Base-by-base conservation (phyloP, 176 grass and related monocot species). In the Zoysia pacifica region DNA sequence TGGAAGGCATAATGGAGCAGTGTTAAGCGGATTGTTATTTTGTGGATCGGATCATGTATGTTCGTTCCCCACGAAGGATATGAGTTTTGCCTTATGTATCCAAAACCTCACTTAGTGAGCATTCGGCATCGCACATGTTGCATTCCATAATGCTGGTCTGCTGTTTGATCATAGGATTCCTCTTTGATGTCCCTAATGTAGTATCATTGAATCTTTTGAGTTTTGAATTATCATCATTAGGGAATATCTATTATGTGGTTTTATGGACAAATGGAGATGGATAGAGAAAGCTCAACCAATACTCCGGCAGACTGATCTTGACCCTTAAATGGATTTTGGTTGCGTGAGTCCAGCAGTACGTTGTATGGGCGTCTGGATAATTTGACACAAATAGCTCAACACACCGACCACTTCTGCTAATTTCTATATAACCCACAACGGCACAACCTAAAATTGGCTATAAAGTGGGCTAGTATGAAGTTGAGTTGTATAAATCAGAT, bases 261-360 rank as follows among this genome's bases (percentile, higher is more conserved):
- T 64, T 38, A 43, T 67, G 55, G 44, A 72, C n/a, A 67, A 81
- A 59, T 75, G 47, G 5, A 56, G n/a, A 56, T 56, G 54, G 72
- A 77, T 71, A 73, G 43, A 81, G 77, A 84, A 81, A 76, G 61
- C 58, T 77, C 62, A 56, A 67, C 78, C 0, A 85, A 62, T 28
- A 52, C 60, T 37, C 28, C 64, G 64, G 18, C 48, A 50, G 63
- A 50, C 63, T 41, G 11, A 58, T 40, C 20, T 83, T 86, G 51
- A 35, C 16, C 3, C 45, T 67, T 81, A 71, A 12, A 41, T 47
- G 7, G 44, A 72, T 70, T 48, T 19, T 50, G 40, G 40, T 75
- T 58, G 54, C 70, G 53, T 12, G 55, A 48, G 73, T 76, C 46
- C 41, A 77, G 39, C 62, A 45, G 7, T 56, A 16, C 37, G 42